Evolutionary conservation across 495 filamentous ascomycete genomes (phyloP).

Genomic region (Podospora bellae-mahoneyi): DNA sequence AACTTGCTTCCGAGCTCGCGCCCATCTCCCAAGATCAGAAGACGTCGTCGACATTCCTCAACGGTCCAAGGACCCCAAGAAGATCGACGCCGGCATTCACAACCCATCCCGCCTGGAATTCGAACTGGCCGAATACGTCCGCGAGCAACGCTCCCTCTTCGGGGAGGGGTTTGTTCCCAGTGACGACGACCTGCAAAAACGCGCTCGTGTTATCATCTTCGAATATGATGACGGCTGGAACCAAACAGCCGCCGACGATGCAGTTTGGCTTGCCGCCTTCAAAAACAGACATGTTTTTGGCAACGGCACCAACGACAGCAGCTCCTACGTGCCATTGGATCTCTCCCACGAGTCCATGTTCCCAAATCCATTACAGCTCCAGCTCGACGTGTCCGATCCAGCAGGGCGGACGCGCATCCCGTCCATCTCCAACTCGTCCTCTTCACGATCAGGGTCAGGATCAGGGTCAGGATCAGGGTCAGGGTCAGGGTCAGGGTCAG

Average conservation of each 20-base stretch:
- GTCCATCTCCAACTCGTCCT: not conserved
- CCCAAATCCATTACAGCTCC: not conserved
- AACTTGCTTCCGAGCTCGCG: slow-evolving; percentile 45
- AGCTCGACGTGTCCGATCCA: not conserved
- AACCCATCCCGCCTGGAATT: slow-evolving; percentile 55
- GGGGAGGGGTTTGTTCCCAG: slow-evolving; percentile 42
- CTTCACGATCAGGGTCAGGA: not conserved
- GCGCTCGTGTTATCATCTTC: slow-evolving; percentile 64
- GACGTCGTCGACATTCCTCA: slow-evolving; percentile 42
- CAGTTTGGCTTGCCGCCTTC: slow-evolving; percentile 54
- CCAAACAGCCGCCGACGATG: slow-evolving; percentile 67
- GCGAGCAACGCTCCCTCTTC: slow-evolving; percentile 47
- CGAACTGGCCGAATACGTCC: slow-evolving; percentile 57
- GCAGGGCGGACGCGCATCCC: not conserved
- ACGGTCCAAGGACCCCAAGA: slow-evolving; percentile 49
- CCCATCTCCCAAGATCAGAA: slow-evolving; percentile 49
- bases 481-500: not conserved
- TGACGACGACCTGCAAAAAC: slow-evolving; percentile 59
- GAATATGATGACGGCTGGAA: slow-evolving; percentile 66
- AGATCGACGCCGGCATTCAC: slow-evolving; percentile 51
- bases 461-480: not conserved
- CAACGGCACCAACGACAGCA: slow-evolving; percentile 17
- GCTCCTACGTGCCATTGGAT: slow-evolving; percentile 16
- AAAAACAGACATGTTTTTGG: slow-evolving; percentile 34
- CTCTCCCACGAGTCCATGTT: slow-evolving; percentile 8